Base-by-base conservation (phyloP, 495 filamentous ascomycete species). In the Tuber umbilicatum region DNA sequence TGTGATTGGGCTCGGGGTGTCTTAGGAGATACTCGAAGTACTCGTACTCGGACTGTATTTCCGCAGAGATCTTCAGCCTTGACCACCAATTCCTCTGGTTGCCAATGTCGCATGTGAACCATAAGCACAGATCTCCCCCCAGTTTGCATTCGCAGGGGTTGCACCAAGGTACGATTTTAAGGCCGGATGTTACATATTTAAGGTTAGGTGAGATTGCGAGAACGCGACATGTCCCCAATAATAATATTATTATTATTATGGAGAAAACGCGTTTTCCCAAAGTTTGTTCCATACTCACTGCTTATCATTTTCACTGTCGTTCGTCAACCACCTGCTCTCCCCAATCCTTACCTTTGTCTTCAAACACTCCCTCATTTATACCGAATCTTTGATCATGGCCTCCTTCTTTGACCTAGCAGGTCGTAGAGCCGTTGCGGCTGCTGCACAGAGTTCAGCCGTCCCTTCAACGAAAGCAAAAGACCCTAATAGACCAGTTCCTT, bases 401-500 rank as follows among this genome's bases (percentile, higher is more conserved):
- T 94, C 86, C 82, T 99, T 98, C 85, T 99, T 99, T 84, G 93
- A 95, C 83, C 88, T 97, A 78, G 97, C 94, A 85, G 95, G 94
- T 64, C 92, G 94, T 39, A 92, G 93, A 84, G 93, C 91, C 12
- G 93, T 92, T 2, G 92, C 89, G 38, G 89, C 90, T 37, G 83
- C 86, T 69, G 83, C 87, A 9, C 85, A 87, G 75, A 89, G 87
- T 84, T 83, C 83, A 83, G 73, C 87, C 87, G 78, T 74, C 38
- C 81, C 81, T 39, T 78, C 80, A 38, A 82, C 81, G n/a, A 81
- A 77, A 70, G 72, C 72, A 40, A 92, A 90, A 81, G 89, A 92
- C 75, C 87, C 85, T 35, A 86, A 85, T 45, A 87, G 89, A 76
- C 85, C 90, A 45, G 94, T 97, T 81, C 95, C 95, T 76, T 99